phyloP scores from a whole-genome alignment of 305 asterid genomes.

The Rubia tinctorum region DNA sequence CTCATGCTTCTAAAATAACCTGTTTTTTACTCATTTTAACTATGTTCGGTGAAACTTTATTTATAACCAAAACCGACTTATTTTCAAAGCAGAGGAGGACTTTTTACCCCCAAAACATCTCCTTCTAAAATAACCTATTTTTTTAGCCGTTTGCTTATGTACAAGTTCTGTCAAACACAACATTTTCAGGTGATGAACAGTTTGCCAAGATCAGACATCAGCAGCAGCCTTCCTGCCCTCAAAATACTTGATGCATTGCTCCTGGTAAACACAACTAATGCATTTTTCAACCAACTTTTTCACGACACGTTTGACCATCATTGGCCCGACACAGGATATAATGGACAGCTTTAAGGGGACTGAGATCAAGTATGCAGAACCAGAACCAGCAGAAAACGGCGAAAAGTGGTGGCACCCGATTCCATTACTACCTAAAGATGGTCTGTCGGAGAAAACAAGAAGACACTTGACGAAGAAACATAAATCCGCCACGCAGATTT shows the following conservation, averaged over 20 bases:
- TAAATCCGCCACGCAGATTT: slow-evolving; percentile 78
- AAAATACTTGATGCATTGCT: slow-evolving; percentile 39
- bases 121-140: no score
- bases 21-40: no score
- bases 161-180: no score
- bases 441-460: slow-evolving; percentile 61
- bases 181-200: slow-evolving; percentile 62
- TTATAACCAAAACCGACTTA: no score
- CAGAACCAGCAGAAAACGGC: slow-evolving; percentile 48
- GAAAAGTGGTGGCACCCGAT: slow-evolving; percentile 97
- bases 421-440: slow-evolving; percentile 61
- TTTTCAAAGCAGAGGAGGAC: no score
- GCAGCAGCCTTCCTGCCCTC: slow-evolving; percentile 79
- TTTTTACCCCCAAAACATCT: no score
- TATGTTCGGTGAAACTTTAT: no score
- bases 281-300: no score
- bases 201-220: slow-evolving; percentile 82
- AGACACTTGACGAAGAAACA: slow-evolving; percentile 62
- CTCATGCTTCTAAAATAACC: no score
- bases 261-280: slow-evolving; percentile 24
- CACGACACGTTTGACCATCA: no score
- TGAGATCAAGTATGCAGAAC: slow-evolving; percentile 47
- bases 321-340: slow-evolving; percentile 20
- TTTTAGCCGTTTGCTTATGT: no score
- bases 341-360: slow-evolving; percentile 37